Evolutionary conservation across 192 early-diverging fungal species (phyloP).

Genomic region (Thamnidium elegans): DNA sequence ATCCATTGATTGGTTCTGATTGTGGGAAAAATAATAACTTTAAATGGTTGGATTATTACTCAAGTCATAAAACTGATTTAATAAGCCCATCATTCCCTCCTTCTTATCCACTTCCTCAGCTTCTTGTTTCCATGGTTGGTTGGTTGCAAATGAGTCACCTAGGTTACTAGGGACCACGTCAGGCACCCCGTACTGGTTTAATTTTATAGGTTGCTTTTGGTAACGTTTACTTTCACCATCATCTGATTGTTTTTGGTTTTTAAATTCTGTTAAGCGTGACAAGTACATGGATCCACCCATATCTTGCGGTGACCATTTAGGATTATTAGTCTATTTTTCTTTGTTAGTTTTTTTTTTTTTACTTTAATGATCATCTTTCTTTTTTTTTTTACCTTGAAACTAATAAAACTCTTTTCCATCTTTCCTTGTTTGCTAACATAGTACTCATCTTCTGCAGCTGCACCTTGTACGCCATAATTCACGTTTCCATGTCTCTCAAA

Average conservation of each 20-base stretch:
- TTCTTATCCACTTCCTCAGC: slow-evolving; percentile 21
- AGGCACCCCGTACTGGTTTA: slow-evolving; percentile 19
- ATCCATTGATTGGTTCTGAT: neutral
- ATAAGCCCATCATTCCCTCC: slow-evolving; percentile 44
- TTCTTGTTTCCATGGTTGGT: slow-evolving; percentile 16
- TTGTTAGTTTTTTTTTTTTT: too few relatives aligned
- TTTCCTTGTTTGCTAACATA: slow-evolving; percentile 85
- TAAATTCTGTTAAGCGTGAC: slow-evolving; percentile 54
- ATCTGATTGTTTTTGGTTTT: slow-evolving; percentile 19
- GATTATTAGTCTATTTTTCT: slow-evolving; percentile 66
- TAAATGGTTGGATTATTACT: slow-evolving; percentile 34
- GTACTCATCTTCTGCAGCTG: slow-evolving; percentile 51
- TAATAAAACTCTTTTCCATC: slow-evolving; percentile 97
- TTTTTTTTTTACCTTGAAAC: slow-evolving; percentile 73
- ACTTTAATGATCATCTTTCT: neutral
- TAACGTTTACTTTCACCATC: slow-evolving; percentile 19
- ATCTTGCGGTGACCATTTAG: slow-evolving; percentile 87
- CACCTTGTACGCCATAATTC: slow-evolving; percentile 75
- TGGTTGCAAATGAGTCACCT: slow-evolving; percentile 22
- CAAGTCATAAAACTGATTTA: slow-evolving; percentile 58
- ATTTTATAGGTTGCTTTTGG: neutral
- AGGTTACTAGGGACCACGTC: slow-evolving; percentile 28
- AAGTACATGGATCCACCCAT: slow-evolving; percentile 79
- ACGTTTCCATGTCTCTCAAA: slow-evolving; percentile 88
- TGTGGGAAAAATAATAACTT: neutral